phyloP scores from a whole-genome alignment of 73 alveolate genomes.

The Stentor coeruleus region DNA sequence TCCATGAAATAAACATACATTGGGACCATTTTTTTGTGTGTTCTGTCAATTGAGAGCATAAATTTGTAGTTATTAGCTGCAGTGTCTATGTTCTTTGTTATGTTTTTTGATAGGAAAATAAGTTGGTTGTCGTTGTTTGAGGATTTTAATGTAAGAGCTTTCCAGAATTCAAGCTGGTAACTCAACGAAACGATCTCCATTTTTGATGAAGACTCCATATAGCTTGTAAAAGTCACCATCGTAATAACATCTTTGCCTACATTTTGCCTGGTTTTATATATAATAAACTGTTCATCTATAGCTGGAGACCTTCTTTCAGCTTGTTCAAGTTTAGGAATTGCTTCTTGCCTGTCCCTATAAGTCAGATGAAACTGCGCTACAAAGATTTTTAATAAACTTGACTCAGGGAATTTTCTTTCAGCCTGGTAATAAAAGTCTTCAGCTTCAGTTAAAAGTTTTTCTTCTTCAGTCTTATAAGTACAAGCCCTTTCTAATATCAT shows the following conservation, averaged over 20 bases:
- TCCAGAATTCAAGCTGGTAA: constrained; percentile 15
- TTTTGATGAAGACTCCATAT: not conserved
- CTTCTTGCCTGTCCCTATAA: constrained; percentile 18
- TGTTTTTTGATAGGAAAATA: not conserved
- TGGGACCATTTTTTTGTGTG: constrained; percentile 26
- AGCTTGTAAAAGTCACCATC: constrained; percentile 20
- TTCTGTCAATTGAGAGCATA: constrained; percentile 5
- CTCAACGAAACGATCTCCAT: not conserved
- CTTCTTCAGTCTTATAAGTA: not conserved
- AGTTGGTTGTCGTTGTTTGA: not conserved
- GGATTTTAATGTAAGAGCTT: not conserved
- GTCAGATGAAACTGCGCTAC: constrained; percentile 22
- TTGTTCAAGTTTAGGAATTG: constrained; percentile 16
- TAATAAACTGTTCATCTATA: constrained; percentile 20
- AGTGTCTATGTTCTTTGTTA: constrained; percentile 8
- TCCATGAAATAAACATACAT: constrained; percentile 17
- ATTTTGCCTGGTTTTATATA: constrained; percentile 7
- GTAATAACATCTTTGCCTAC: constrained; percentile 24
- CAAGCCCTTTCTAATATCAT: constrained; percentile 7
- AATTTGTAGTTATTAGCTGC: not conserved
- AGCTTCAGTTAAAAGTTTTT: not conserved
- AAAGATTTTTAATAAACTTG: constrained; percentile 5
- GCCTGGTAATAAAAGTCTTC: constrained; percentile 25
- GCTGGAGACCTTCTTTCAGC: not conserved
- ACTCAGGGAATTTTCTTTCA: constrained; percentile 23